These are phyloP conservation scores for Xerophyta viscosa DNA, from an alignment of 106 monocot genomes.

Conservation along the genomic window DNA sequence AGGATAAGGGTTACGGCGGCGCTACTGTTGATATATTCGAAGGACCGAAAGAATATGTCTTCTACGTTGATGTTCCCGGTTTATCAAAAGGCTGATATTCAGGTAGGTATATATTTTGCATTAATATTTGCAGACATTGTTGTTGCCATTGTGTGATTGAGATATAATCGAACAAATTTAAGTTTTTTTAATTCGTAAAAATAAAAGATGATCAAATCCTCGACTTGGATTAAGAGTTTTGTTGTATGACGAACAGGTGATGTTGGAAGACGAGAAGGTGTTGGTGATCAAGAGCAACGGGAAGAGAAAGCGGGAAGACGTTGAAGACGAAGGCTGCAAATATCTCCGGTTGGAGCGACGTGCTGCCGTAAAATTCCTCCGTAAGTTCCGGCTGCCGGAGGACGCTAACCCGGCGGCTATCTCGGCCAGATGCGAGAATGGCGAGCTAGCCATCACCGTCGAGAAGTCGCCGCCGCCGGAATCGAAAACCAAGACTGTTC, in stretches of 20 bases:
- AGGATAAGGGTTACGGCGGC: constrained; percentile 2
- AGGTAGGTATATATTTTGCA: constrained; percentile 27
- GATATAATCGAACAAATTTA: too few relatives aligned
- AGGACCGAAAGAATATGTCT: constrained; percentile 40
- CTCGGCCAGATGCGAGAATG: constrained; percentile 67
- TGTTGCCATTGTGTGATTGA: too few relatives aligned
- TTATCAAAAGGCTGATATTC: constrained; percentile 70
- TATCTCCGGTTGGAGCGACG: constrained; percentile 52
- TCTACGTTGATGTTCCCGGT: constrained; percentile 86
- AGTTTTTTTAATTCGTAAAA: too few relatives aligned
- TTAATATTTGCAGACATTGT: background rate
- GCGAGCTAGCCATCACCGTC: constrained; percentile 56
- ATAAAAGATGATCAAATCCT: too few relatives aligned
- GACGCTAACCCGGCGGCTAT: constrained; percentile 39
- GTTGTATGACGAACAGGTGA: constrained; percentile 27
- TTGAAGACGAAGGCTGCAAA: constrained; percentile 45
- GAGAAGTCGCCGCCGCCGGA: constrained; percentile 48
- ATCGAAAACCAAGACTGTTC: constrained; percentile 35
- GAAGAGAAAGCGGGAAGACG: constrained; percentile 49
- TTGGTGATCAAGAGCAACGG: constrained; percentile 41
- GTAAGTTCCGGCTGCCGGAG: constrained; percentile 64
- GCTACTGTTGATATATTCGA: constrained; percentile 64
- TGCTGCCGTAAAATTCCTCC: constrained; percentile 20
- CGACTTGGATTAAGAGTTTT: too few relatives aligned
- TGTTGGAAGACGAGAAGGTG: constrained; percentile 51